Base-by-base conservation (phyloP, 2,329 filamentous ascomycete species). In the Exophiala viscosa region DNA sequence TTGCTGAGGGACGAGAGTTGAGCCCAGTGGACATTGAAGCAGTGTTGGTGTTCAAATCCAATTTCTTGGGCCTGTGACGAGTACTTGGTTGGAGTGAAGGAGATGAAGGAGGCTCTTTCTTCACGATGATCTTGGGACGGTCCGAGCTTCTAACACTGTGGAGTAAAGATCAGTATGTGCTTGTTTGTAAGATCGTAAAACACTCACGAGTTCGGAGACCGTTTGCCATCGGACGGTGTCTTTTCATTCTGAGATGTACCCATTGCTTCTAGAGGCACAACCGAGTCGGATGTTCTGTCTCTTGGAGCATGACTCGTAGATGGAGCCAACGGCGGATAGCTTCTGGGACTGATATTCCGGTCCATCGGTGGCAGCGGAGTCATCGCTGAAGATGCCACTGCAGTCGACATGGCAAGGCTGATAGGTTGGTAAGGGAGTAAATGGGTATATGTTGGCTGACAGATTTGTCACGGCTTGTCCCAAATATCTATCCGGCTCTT, bases 71-170 rank as follows among this genome's bases (percentile, higher is more conserved):
- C 53, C 88, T 81, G 65, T 89, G 88, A 46, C 88, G 82, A 48
- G 86, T 81, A 54, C 83, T 81, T 47, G 83, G 78, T 65, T 72
- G 71, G 52, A 93, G 82, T 59, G 87, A 87, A 48, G 92, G 92
- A 42, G 92, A 96, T 38, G 87, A 75, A 10, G 73, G 83, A 32
- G 91, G 91, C 71, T 99, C 93, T 73, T 96, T 96, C 78, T 97
- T 97, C 54, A 99, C 91, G 60, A 95, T 81, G 58, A 96, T 95
- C 73, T 89, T 91, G 36, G 88, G 88, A 54, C 78, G 72, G 45
- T 77, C 69, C 69, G 74, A 71, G 68, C 79, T 76, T 72, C 62
- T 65, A 49, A 67, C 67, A 3, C 66, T 67, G 31, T 65, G 67
- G 23, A 28, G 23, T 28, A 28, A 45, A 34, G 18, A 36, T 39